Evolutionary conservation across 2,329 filamentous ascomycete genomes (phyloP).

Genomic region (Hymenoscyphus repandus): DNA sequence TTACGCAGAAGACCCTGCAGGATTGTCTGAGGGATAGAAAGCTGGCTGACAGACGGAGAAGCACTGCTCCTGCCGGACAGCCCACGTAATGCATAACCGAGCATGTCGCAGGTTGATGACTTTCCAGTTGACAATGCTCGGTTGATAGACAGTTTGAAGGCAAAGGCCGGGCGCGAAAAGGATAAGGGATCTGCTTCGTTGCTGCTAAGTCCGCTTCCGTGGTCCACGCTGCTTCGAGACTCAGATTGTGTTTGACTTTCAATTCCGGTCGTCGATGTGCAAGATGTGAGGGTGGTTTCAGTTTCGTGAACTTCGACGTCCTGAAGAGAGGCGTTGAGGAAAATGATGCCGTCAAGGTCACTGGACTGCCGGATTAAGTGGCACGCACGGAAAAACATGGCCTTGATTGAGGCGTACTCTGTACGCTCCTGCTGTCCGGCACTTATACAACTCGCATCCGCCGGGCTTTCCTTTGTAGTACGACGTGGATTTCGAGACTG

Average conservation of each 20-base stretch:
- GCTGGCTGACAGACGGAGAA: not conserved
- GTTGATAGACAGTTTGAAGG: not conserved
- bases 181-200: not conserved
- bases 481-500: not conserved
- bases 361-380: conserved; percentile 2
- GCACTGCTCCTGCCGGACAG: not conserved
- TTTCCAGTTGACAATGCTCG: not conserved
- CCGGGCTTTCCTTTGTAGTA: no score
- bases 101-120: not conserved
- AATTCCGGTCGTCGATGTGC: not conserved
- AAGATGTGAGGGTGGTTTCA: not conserved
- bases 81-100: conserved; percentile 3
- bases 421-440: not conserved
- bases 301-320: not conserved
- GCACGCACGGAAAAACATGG: conserved; percentile 3
- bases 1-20: conserved; percentile 13
- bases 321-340: conserved; percentile 1
- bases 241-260: not conserved
- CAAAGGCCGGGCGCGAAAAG: not conserved
- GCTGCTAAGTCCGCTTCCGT: not conserved
- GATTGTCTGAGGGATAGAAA: conserved; percentile 9
- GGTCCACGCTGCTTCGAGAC: not conserved
- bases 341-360: conserved; percentile 4
- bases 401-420: not conserved
- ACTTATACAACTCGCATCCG: no score